Evolutionary conservation across 345 rosid genomes (phyloP).

Genomic region (Kernera saxatilis): DNA sequence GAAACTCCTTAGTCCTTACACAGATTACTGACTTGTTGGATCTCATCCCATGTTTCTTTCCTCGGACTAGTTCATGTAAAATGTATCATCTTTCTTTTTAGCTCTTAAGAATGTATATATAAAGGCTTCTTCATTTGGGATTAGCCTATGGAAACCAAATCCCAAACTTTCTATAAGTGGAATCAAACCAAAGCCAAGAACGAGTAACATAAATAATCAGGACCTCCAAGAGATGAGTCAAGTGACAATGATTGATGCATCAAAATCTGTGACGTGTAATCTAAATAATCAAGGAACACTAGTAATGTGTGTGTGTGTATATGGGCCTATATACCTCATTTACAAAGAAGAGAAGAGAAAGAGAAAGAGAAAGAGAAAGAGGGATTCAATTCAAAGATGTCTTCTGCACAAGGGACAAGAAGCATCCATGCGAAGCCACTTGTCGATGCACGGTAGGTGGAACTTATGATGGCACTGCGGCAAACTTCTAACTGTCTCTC

Average conservation of each 20-base stretch:
- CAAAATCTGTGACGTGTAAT: slow-evolving; percentile 17
- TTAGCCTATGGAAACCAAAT: not conserved
- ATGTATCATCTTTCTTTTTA: not conserved
- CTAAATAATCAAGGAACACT: slow-evolving; percentile 15
- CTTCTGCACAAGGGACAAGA: slow-evolving; percentile 97
- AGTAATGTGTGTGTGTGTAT: not conserved
- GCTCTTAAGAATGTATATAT: not conserved
- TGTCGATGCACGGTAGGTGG: slow-evolving; percentile 95
- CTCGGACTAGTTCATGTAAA: not conserved
- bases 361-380: not conserved
- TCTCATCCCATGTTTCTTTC: slow-evolving; percentile 5
- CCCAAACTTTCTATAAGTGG: no score
- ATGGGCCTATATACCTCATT: slow-evolving; percentile 22
- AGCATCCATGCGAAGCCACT: slow-evolving; percentile 86
- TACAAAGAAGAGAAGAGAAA: slow-evolving; percentile 16
- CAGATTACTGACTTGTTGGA: slow-evolving; percentile 6
- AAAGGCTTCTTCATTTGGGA: not conserved
- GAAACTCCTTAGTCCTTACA: no score
- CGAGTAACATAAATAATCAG: not conserved
- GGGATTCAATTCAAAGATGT: slow-evolving; percentile 46
- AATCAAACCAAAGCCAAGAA: slow-evolving; percentile 3
- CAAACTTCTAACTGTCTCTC: slow-evolving; percentile 86
- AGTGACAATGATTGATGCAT: slow-evolving; percentile 11
- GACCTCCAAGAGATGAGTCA: slow-evolving; percentile 16
- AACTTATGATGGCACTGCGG: slow-evolving; percentile 98